Evolutionary conservation across 768 basidiomycete genomes (phyloP).

Genomic region (Russula ochroleuca): DNA sequence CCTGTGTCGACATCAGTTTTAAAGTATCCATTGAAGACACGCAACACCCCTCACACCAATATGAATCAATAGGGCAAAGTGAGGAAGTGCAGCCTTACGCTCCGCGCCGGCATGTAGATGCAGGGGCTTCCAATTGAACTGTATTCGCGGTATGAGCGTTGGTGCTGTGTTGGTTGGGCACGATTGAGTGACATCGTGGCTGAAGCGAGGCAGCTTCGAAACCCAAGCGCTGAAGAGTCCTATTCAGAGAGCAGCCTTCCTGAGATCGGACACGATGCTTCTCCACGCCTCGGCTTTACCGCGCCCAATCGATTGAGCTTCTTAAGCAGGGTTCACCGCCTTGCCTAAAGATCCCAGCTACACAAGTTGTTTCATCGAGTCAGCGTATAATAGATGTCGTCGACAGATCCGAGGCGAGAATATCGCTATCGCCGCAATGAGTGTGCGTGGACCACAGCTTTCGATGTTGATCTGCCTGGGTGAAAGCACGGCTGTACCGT

Average conservation of each 20-base stretch:
- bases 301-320: not conserved
- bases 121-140: not conserved
- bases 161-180: not conserved
- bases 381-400: not conserved
- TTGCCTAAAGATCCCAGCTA: not conserved
- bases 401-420: not conserved
- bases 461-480: too few species aligned
- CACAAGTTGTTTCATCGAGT: not conserved
- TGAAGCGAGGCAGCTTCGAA: not conserved
- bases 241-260: not conserved
- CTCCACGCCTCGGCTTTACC: not conserved
- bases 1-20: not conserved
- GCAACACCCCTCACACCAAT: not conserved
- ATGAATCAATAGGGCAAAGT: not conserved
- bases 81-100: not conserved
- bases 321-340: not conserved
- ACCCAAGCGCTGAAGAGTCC: not conserved
- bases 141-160: not conserved
- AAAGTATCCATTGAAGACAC: not conserved
- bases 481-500: too few species aligned
- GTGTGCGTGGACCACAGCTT: too few species aligned
- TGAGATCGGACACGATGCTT: not conserved
- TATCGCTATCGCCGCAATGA: not conserved
- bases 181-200: conserved; percentile 1
- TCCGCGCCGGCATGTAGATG: not conserved